Base-by-base conservation (phyloP, 208 protist species). In the Leishmania amazonensis region DNA sequence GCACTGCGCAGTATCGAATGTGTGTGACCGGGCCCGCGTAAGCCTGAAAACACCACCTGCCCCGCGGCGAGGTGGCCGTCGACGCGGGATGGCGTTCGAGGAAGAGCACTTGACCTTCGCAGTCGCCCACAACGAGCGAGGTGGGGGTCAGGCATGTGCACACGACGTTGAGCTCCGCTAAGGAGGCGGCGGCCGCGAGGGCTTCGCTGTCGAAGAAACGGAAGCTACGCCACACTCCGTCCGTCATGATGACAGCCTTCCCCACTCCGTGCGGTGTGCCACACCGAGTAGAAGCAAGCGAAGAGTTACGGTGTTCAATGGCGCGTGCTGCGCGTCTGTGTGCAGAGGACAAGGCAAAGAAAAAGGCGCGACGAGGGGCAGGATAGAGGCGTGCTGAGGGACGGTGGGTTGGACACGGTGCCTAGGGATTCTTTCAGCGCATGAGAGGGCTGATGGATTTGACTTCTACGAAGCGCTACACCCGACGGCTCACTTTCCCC, bases 61-160 rank as follows among this genome's bases (percentile, higher is more conserved):
- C 79, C 35, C 65, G 38, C 38, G 31, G 54, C 60, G 71, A 57
- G 79, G 49, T 31, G 51, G 49, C 31, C 38, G 38, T 11, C 51
- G 71, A 68, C 67, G 49, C n/a, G 51, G 72, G 47, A 45, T 84
- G 53, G 67, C 93, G 86, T 80, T 98, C 93, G 28, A 96, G 81
- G 17, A 97, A 83, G 72, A 88, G 87, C 6, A 98, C 86, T 21
- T 88, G 89, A 11, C 97, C 96, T 31, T 96, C 87, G 75, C 80
- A 76, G 88, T 94, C 95, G 47, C 96, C 97, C 62, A 98, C 88
- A 60, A 98, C 92, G 42, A 98, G 74, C 28, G 88, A 79, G 70
- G 94, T 91, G n/a, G 92, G 83, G 19, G 93, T 95, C 83, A 94
- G 93, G 57, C 93, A 94, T 75, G 83, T 89, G 76, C 88, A 92